Evolutionary conservation across 140 eudicot genomes (phyloP).

Genomic region (Cichorium intybus): DNA sequence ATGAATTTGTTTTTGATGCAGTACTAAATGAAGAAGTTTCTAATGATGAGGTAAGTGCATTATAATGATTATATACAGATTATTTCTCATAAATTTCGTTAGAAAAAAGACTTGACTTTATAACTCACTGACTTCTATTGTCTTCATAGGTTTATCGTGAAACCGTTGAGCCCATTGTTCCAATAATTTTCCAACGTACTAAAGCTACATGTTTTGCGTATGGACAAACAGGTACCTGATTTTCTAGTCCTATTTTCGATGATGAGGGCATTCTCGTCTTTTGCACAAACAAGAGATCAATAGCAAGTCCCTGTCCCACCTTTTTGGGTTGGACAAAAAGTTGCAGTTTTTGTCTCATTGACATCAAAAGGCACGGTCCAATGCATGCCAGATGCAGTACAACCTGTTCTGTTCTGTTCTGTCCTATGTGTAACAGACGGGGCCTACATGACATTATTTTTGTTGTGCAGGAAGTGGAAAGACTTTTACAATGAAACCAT

Average conservation of each 20-base stretch:
- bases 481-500: conserved; percentile 95
- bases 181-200: conserved; percentile 95
- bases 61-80: background rate
- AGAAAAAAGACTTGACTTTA: background rate
- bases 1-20: conserved; percentile 98
- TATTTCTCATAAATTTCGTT: background rate
- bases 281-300: background rate
- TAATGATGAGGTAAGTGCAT: conserved; percentile 80
- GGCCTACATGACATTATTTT: no score
- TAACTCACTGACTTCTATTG: conserved; percentile 12
- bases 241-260: no score
- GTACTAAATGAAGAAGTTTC: conserved; percentile 97
- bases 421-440: no score
- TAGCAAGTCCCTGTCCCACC: background rate
- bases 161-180: conserved; percentile 99
- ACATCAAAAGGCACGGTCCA: no score
- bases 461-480: conserved; percentile 87
- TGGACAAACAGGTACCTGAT: conserved; percentile 86
- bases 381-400: no score
- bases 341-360: no score
- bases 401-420: no score
- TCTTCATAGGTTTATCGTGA: conserved; percentile 76
- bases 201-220: conserved; percentile 99
- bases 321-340: no score
- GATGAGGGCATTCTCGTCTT: background rate